These are phyloP conservation scores for Aspergillus calidoustus DNA, from an alignment of 2,329 filamentous ascomycete genomes.

Conservation along the genomic window DNA sequence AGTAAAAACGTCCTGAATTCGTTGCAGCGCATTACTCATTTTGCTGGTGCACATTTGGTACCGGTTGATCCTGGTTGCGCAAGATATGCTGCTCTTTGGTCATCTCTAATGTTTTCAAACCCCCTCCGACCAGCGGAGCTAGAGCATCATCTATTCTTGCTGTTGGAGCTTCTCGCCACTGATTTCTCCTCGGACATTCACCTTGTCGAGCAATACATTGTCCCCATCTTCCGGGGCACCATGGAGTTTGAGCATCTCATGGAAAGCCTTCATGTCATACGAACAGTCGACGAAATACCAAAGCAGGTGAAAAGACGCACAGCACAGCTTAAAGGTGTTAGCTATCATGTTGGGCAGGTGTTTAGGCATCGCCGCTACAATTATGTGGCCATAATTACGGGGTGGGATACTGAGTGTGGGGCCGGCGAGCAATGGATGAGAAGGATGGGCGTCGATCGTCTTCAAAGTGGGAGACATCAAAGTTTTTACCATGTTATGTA, in stretches of 20 bases:
- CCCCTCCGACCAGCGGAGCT: slow-evolving; percentile 54
- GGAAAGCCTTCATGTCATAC: slow-evolving; percentile 60
- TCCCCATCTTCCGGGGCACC: slow-evolving; percentile 61
- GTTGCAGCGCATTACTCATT: slow-evolving; percentile 57
- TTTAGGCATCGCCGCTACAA: slow-evolving; percentile 81
- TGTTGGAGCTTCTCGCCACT: slow-evolving; percentile 67
- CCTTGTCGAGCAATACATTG: slow-evolving; percentile 70
- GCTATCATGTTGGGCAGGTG: slow-evolving; percentile 77
- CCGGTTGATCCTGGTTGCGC: slow-evolving; percentile 63
- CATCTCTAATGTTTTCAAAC: slow-evolving; percentile 60
- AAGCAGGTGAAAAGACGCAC: slow-evolving; percentile 51
- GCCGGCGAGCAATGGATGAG: slow-evolving; percentile 66
- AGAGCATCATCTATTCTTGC: slow-evolving; percentile 65
- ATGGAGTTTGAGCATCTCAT: slow-evolving; percentile 60
- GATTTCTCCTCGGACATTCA: slow-evolving; percentile 73
- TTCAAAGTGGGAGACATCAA: slow-evolving; percentile 65
- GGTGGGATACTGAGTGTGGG: slow-evolving; percentile 73
- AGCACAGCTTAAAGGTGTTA: slow-evolving; percentile 52
- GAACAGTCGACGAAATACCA: slow-evolving; percentile 59
- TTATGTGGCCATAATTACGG: slow-evolving; percentile 81
- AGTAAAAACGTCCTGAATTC: slow-evolving; percentile 81
- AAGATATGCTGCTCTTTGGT: slow-evolving; percentile 76
- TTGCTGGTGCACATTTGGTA: slow-evolving; percentile 32
- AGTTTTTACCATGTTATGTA: slow-evolving; percentile 88
- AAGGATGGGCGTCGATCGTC: slow-evolving; percentile 65